A percentile compares a stretch with the other conserved stretches of the same genome.
These are phyloP conservation scores for Delphinella strobiligena DNA, from an alignment of 2,329 filamentous ascomycete species.

Conservation along the genomic window DNA sequence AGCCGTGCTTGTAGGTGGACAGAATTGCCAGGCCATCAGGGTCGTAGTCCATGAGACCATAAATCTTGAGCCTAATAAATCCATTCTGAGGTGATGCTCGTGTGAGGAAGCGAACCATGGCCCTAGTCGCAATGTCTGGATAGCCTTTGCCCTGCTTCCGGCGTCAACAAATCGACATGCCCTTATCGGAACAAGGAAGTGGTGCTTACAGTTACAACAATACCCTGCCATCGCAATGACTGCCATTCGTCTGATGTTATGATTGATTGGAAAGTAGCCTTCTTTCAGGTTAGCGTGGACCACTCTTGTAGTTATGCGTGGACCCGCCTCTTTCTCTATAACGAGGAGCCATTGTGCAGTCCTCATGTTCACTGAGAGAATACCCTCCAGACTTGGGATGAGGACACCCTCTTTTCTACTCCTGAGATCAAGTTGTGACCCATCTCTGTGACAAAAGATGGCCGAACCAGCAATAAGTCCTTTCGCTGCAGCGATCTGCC, in stretches of 20 bases:
- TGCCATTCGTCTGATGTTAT: constrained; percentile 45
- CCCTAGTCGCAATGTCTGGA: constrained; percentile 59
- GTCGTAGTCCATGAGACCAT: constrained; percentile 61
- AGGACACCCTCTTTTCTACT: constrained; percentile 42
- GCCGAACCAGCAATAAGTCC: constrained; percentile 55
- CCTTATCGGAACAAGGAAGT: neutral
- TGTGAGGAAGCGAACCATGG: constrained; percentile 48
- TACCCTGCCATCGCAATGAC: constrained; percentile 39
- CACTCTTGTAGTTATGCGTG: neutral
- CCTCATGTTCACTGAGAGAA: constrained; percentile 39
- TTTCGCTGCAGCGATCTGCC: constrained; percentile 56
- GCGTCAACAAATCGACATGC: no score
- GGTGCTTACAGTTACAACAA: constrained; percentile 52
- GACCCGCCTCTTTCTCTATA: constrained; percentile 61
- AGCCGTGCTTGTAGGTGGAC: constrained; percentile 61
- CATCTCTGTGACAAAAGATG: constrained; percentile 33
- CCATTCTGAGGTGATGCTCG: constrained; percentile 32
- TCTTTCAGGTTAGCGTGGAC: constrained; percentile 11
- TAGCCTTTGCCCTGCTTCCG: constrained; percentile 61
- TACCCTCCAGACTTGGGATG: constrained; percentile 43
- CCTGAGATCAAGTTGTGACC: constrained; percentile 28
- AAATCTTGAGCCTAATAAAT: constrained; percentile 36
- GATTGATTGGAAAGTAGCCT: constrained; percentile 67
- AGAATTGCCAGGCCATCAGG: constrained; percentile 65
- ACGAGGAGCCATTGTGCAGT: constrained; percentile 54